Conservation (phyloP, 2,329 filamentous ascomycete genomes). For the Colletotrichum echinochloae region DNA sequence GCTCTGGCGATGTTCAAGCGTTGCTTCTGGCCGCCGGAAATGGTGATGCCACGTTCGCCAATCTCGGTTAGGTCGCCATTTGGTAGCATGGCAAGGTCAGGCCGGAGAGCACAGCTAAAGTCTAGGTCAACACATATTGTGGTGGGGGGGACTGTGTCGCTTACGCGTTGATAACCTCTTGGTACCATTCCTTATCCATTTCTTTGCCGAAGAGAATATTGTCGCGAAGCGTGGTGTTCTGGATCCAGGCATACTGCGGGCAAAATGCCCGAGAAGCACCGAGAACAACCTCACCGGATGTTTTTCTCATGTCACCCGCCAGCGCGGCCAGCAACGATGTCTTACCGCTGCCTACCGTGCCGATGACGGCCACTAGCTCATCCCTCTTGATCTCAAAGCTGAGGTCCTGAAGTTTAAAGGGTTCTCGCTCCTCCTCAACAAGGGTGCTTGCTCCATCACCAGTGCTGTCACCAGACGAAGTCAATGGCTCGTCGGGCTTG, state of each 20-base stretch:
- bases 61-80: conserved; percentile 91
- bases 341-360: conserved; percentile 90
- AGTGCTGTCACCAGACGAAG: conserved; percentile 57
- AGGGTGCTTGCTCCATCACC: conserved; percentile 67
- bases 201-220: conserved; percentile 93
- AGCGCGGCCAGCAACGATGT: conserved; percentile 88
- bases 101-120: conserved; percentile 80
- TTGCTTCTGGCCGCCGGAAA: conserved; percentile 96
- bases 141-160: conserved; percentile 44
- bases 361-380: conserved; percentile 87
- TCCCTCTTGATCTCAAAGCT: conserved; percentile 77
- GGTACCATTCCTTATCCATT: conserved; percentile 82
- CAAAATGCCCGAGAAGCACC: conserved; percentile 90
- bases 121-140: conserved; percentile 29
- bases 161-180: conserved; percentile 82
- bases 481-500: conserved; percentile 50
- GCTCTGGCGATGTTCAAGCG: conserved; percentile 91
- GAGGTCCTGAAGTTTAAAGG: conserved; percentile 79
- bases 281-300: conserved; percentile 77
- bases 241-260: conserved; percentile 97
- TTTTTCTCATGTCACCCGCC: conserved; percentile 94
- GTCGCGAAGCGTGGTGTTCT: conserved; percentile 86
- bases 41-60: conserved; percentile 93
- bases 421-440: conserved; percentile 70
- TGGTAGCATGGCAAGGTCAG: conserved; percentile 94